Base-by-base conservation (phyloP, 495 filamentous ascomycete species). In the Hypoxylon fragiforme region DNA sequence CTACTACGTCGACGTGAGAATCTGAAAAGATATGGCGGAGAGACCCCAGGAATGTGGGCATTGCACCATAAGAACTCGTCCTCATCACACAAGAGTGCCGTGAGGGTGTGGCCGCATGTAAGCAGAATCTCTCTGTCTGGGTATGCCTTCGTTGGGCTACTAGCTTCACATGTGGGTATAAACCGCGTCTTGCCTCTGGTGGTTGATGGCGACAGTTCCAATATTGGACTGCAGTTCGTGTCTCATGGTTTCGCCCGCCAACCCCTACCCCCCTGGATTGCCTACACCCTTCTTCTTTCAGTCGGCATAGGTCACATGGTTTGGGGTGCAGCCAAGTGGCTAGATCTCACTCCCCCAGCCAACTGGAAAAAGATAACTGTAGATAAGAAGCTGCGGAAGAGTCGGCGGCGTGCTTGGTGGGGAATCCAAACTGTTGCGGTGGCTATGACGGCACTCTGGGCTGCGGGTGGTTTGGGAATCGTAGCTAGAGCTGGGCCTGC, bases 191-290 rank as follows among this genome's bases (percentile, higher is more conserved):
- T 92, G 14, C 91, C 92, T 3, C 60, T 88, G 31, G 71, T 79
- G 24, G 78, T 91, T 12, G 89, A 95, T 26, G 91, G 91, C 0
- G 91, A 90, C 28, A 91, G 85, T 57, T 86, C 87, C 9, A 83
- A 91, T 32, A 82, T 96, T 20, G 88, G 88, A 1, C 71, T 97
- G 20, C 84, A 82, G 15, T 97, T 85, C 68, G 82, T 95, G 0
- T 84, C 85, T n/a, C 91, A 96, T 70, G 92, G 90, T 3, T 91
- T 96, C 66, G 84, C 83, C 31, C 78, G 82, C 21, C 81, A 83
- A 66, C 80, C 82, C 5, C 46, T 80, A 11, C 72, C 88, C n/a
- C 82, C 81, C 43, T 86, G 84, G 71, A 51, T 77, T 1, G 82
- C 86, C 12, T 96, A 91, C 63, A 63, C 74, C 2, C 72, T 80